Evolutionary conservation across 2,329 filamentous ascomycete genomes (phyloP), one percentile per base, ranked within the genome.

Genomic region (Hortaea sp.): DNA sequence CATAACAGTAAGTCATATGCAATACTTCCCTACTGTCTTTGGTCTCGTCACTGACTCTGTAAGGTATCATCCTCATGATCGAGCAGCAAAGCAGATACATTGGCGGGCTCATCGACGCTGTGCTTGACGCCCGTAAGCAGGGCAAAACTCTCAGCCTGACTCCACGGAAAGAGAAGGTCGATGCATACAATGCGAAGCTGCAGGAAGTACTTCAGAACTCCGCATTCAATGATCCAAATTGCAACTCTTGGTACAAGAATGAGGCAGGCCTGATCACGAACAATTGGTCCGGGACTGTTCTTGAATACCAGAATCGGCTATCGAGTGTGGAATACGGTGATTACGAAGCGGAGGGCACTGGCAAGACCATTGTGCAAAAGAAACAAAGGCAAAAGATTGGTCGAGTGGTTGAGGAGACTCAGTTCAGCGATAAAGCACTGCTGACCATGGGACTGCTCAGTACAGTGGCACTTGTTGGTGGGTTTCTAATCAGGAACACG

Each of bases 31-130:
- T 35, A 20, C 20, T n/a, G 32, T 35, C 32, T 35, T 35, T 20
- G 20, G 32, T 35, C 32, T 35, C n/a, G 32, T 35, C 4, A 35
- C 32, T 35, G 32, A 35, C 32, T 9, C 3, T n/a, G 32, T 3
- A 35, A 35, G 32, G 32, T 45, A 79, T 79, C 53, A 74, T 79
- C 51, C 64, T 79, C n/a, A 80, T 79, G 76, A 77, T 79, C 49
- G 77, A 80, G 55, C 70, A 75, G 2, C 76, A 80, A 53, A 69
- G 66, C 3, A 67, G 71, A 2, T 79, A 79, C 54, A 69, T 79
- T 47, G 74, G 70, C 48, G 65, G 64, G 0, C 52, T 80, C 32
- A 69, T 80, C 41, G 55, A 57, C 0, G 66, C 71, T 5, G 68
- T 81, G 1, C 65, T 78, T 1, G 59, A 64, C 6, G 74, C 74